Evolutionary conservation across 495 filamentous ascomycete genomes (phyloP), one percentile per base, ranked within the genome.

Genomic region (Penicillium tannophilum): DNA sequence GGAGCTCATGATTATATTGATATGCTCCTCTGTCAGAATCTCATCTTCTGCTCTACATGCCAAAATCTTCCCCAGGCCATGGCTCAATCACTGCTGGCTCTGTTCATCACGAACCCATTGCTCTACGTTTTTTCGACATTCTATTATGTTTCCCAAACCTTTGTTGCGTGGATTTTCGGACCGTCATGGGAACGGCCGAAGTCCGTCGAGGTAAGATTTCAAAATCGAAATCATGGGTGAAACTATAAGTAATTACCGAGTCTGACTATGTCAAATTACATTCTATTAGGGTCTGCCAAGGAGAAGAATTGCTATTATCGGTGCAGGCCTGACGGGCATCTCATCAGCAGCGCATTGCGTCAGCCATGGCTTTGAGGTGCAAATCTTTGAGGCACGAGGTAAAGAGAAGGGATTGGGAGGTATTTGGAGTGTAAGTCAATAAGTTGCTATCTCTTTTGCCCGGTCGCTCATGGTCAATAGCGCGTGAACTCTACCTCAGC

Each of bases 271-370:
- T 23, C 2, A 2, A 1, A 23, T 2, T 23, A 23, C 20, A 23
- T 23, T 23, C 20, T 23, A 1, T 1, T 3, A 36, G 11, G 52
- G 84, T 23, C 45, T 73, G 20, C 69, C 67, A 7, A 66, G 67
- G 23, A 90, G 88, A 41, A 85, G 83, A 55, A 82, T 94, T 51
- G 91, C 90, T 19, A 74, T 94, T 46, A 91, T 94, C 60, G 91
- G 90, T 6, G 88, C 90, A 19, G 90, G 91, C 10, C 73, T 94
- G 44, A 96, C 91, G 0, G 91, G 91, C 42, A 85, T 94, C 4
- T 91, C 89, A 0, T 84, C 89, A 9, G 91, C 91, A 6, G 86
- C 89, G 6, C 90, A 96, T 70, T 93, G 90, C 71, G 84, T 93
- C 28, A 90, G 90, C 14, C 90, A 96, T 85, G 89, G 90, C 47